These are phyloP conservation scores for Fusarium caatingaense DNA, from an alignment of 2,329 filamentous ascomycete genomes.

Conservation along the genomic window DNA sequence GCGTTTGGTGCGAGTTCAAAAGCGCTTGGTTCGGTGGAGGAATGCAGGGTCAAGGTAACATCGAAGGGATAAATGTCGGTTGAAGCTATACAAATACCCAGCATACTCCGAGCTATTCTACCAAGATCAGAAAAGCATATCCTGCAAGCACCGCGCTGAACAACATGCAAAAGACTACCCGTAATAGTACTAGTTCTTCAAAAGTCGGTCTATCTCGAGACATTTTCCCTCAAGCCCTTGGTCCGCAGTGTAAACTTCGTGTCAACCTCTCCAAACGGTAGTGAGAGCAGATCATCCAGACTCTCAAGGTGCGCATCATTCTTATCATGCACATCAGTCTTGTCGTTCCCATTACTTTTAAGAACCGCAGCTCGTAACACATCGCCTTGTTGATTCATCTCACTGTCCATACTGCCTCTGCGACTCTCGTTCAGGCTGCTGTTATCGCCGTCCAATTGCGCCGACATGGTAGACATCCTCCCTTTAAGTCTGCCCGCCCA, in stretches of 20 bases:
- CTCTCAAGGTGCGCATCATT: constrained; percentile 28
- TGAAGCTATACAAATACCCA: neutral
- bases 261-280: constrained; percentile 61
- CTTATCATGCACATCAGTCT: constrained; percentile 40
- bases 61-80: neutral
- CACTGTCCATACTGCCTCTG: constrained; percentile 59
- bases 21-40: neutral
- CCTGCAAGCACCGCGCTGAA: constrained; percentile 17
- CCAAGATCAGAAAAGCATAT: constrained; percentile 4
- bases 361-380: constrained; percentile 54
- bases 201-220: constrained; percentile 39
- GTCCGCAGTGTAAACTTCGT: constrained; percentile 65
- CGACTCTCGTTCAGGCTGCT: constrained; percentile 55
- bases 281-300: constrained; percentile 43
- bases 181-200: neutral
- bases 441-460: constrained; percentile 51
- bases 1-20: neutral
- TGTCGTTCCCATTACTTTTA: constrained; percentile 39
- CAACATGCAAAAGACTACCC: neutral
- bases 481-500: constrained; percentile 62
- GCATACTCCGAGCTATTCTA: constrained; percentile 6
- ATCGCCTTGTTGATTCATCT: constrained; percentile 56
- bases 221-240: constrained; percentile 66
- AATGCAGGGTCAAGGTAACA: neutral
- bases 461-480: constrained; percentile 48